These are phyloP conservation scores for Yamadazyma takamatsuzukensis DNA, from an alignment of 805 yeast species.

Conservation along the genomic window DNA sequence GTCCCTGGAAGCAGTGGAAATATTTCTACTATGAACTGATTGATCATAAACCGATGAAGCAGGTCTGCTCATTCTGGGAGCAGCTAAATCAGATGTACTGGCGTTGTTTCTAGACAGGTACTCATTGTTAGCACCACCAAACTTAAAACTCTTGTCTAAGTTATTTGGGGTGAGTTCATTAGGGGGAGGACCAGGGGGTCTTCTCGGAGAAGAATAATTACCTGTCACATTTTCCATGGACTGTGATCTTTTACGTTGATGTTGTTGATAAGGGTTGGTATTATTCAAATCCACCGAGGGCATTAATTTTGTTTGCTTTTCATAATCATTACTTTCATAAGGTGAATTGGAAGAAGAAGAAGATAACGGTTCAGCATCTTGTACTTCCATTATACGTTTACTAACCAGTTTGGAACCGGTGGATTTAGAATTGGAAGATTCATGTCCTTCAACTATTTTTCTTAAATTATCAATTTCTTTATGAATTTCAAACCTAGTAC, in stretches of 20 bases:
- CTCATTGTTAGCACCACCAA: slow-evolving; percentile 19
- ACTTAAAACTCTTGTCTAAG: slow-evolving; percentile 25
- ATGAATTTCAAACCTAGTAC: slow-evolving; percentile 88
- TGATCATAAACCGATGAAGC: slow-evolving; percentile 52
- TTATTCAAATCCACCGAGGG: neutral
- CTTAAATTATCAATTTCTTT: slow-evolving; percentile 79
- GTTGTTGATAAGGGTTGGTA: slow-evolving; percentile 13
- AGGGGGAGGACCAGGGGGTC: neutral
- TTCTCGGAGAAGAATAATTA: neutral
- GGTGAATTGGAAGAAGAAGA: no score
- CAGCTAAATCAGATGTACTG: neutral
- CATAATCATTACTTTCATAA: no score
- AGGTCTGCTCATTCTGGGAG: slow-evolving; percentile 21
- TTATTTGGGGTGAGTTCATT: slow-evolving; percentile 23
- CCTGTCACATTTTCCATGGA: slow-evolving; percentile 42
- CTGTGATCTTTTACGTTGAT: slow-evolving; percentile 48
- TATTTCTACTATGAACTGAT: slow-evolving; percentile 25
- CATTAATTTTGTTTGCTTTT: neutral
- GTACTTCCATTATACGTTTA: no score
- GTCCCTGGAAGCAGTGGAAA: slow-evolving; percentile 34
- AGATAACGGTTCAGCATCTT: no score
- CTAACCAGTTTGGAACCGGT: no score
- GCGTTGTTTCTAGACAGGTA: neutral
- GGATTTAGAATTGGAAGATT: no score
- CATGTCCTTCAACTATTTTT: slow-evolving; percentile 12